Conservation (phyloP, 2,329 filamentous ascomycete genomes). For the Pseudogymnoascus sp. region DNA sequence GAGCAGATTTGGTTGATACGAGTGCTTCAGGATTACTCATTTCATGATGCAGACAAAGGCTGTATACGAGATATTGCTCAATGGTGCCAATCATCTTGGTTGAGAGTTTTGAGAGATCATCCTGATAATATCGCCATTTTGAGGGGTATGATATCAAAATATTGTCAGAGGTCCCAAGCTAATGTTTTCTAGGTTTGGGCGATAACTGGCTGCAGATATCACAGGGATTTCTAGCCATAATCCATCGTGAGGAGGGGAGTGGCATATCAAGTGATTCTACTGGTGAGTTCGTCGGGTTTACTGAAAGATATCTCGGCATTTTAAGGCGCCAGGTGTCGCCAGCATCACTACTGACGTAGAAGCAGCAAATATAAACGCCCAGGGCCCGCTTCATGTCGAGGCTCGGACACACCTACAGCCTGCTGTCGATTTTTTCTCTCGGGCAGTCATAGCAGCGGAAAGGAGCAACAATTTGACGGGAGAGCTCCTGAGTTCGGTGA, state of each 20-base stretch:
- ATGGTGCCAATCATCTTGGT: slow-evolving; percentile 41
- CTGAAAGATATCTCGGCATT: not conserved
- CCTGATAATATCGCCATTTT: slow-evolving; percentile 36
- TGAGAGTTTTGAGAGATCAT: slow-evolving; percentile 36
- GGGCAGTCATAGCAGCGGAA: slow-evolving; percentile 37
- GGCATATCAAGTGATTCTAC: slow-evolving; percentile 24
- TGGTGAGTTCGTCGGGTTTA: slow-evolving; percentile 12
- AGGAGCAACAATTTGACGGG: slow-evolving; percentile 32
- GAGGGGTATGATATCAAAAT: slow-evolving; percentile 30
- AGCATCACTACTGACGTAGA: not conserved
- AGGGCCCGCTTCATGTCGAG: slow-evolving; percentile 39
- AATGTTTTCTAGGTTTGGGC: slow-evolving; percentile 35
- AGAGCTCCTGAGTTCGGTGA: slow-evolving; percentile 36
- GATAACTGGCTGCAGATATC: slow-evolving; percentile 42
- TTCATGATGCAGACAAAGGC: slow-evolving; percentile 39
- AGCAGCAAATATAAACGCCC: slow-evolving; percentile 14
- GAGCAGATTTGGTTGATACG: slow-evolving; percentile 36
- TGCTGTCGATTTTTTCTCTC: slow-evolving; percentile 41
- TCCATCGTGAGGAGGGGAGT: slow-evolving; percentile 36
- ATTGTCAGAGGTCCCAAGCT: slow-evolving; percentile 10
- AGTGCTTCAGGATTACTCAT: slow-evolving; percentile 41
- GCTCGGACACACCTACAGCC: slow-evolving; percentile 42
- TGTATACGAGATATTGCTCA: slow-evolving; percentile 37
- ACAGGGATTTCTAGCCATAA: slow-evolving; percentile 40
- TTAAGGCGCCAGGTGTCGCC: not conserved